These are phyloP conservation scores for Taiozyma onychis DNA, from an alignment of 1,139 yeast genomes.

Conservation along the genomic window DNA sequence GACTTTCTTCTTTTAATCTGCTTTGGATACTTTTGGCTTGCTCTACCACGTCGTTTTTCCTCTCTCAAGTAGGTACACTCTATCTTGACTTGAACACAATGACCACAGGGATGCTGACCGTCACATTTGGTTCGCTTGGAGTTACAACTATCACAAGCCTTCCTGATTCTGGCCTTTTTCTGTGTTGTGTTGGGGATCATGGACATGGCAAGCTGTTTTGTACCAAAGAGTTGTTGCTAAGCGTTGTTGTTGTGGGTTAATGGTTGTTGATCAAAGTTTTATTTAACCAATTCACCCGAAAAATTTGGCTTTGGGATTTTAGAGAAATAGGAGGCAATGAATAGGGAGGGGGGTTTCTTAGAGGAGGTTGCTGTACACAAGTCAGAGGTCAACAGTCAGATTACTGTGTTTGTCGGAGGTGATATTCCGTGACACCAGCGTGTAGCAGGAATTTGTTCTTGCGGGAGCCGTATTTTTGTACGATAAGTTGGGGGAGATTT, in stretches of 20 bases:
- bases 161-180: constrained; percentile 21
- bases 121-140: constrained; percentile 36
- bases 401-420: no score
- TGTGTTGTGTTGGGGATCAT: background rate
- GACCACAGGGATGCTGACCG: constrained; percentile 34
- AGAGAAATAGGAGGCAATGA: background rate
- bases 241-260: background rate
- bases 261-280: background rate
- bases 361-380: background rate
- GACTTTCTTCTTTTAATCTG: constrained; percentile 20
- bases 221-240: background rate
- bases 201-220: background rate
- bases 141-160: constrained; percentile 39
- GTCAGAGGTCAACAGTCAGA: no score
- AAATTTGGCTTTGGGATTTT: background rate
- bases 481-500: no score
- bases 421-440: no score
- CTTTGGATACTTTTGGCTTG: constrained; percentile 27
- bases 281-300: background rate
- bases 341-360: background rate
- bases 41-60: constrained; percentile 36
- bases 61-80: constrained; percentile 32
- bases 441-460: background rate
- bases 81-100: constrained; percentile 27
- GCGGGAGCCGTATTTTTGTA: background rate